Conservation (phyloP, 1,284 basidiomycete genomes). For the Puccinia hordei region DNA sequence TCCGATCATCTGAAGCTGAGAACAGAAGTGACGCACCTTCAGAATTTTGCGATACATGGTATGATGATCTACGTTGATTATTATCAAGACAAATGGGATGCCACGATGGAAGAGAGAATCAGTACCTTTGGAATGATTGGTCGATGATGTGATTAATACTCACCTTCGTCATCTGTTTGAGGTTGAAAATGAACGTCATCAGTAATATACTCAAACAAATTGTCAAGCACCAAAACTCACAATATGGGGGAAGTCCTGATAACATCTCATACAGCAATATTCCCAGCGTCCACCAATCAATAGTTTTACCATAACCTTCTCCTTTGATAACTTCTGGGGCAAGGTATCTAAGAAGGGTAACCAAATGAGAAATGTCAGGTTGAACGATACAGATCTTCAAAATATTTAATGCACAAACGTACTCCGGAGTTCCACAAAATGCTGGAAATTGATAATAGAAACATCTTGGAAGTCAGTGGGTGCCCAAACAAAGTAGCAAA, state of each 20-base stretch:
- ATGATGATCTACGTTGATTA: conserved; percentile 40
- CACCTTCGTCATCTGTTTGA: conserved; percentile 48
- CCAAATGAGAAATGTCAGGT: background rate
- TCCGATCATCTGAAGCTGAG: background rate
- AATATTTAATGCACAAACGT: background rate
- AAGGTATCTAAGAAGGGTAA: conserved; percentile 56
- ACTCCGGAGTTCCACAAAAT: conserved; percentile 51
- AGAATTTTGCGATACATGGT: conserved; percentile 51
- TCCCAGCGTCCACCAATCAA: conserved; percentile 61
- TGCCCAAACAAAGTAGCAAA: background rate
- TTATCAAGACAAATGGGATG: background rate
- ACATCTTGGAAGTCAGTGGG: background rate
- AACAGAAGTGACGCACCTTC: conserved; percentile 31
- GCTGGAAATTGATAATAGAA: background rate
- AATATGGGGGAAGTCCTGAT: conserved; percentile 59
- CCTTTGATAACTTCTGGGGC: conserved; percentile 59
- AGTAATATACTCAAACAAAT: background rate
- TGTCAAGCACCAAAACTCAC: conserved; percentile 46
- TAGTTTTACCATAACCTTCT: conserved; percentile 60
- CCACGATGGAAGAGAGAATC: background rate
- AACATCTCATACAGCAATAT: conserved; percentile 61
- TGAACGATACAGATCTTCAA: background rate
- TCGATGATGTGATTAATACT: background rate
- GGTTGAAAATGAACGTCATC: background rate
- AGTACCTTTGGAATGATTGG: background rate